Evolutionary conservation across 2,329 filamentous ascomycete genomes (phyloP).

Genomic region (Botrytis byssoidea): DNA sequence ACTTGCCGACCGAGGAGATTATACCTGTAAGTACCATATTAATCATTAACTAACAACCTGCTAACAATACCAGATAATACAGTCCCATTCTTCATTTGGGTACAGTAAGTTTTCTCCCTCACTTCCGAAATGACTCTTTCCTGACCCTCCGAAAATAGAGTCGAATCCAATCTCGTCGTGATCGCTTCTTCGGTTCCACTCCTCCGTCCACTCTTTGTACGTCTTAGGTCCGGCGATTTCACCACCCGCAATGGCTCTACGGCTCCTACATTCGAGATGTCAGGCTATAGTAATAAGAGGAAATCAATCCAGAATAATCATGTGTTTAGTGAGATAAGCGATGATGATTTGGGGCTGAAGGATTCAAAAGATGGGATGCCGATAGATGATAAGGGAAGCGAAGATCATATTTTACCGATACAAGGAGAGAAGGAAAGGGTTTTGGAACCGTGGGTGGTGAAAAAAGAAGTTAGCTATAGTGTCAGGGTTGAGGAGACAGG

Average conservation of each 20-base stretch:
- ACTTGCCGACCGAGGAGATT: constrained; percentile 24
- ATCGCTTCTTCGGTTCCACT: constrained; percentile 29
- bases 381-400: neutral
- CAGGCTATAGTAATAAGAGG: neutral
- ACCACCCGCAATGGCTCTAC: neutral
- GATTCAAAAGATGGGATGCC: neutral
- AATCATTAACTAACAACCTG: neutral
- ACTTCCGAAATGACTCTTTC: neutral
- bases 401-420: neutral
- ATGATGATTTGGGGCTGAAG: neutral
- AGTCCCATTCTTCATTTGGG: constrained; percentile 26
- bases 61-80: constrained; percentile 10
- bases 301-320: neutral
- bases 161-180: constrained; percentile 26
- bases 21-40: constrained; percentile 16
- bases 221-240: neutral
- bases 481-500: neutral
- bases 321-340: neutral
- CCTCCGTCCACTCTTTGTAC: constrained; percentile 24
- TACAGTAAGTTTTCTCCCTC: constrained; percentile 18
- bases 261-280: neutral
- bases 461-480: neutral
- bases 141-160: constrained; percentile 19
- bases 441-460: neutral
- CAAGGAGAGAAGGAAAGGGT: neutral